Evolutionary conservation across 2,329 filamentous ascomycete species (phyloP).

Genomic region (Gliomastix tumulicola): DNA sequence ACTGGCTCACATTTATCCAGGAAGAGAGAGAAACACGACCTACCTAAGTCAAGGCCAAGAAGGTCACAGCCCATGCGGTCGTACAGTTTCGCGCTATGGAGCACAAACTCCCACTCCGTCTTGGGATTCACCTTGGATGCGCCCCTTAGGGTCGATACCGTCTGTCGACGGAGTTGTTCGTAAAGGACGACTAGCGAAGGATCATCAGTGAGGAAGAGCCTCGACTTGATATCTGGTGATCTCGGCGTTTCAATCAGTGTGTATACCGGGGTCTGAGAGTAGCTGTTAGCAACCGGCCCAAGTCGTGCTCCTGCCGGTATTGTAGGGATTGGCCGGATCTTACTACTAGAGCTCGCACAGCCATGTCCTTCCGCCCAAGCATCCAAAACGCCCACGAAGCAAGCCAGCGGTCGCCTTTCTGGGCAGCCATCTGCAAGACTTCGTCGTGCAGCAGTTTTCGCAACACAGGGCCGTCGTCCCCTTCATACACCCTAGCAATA

Average conservation of each 20-base stretch:
- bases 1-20: no score
- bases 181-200: conserved; percentile 85
- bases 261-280: conserved; percentile 64
- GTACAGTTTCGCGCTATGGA: conserved; percentile 79
- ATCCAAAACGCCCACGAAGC: conserved; percentile 96
- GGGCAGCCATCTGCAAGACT: conserved; percentile 68
- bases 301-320: no score
- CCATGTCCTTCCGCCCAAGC: conserved; percentile 72
- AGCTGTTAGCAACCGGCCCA: no score
- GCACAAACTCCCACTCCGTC: conserved; percentile 81
- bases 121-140: conserved; percentile 72
- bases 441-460: conserved; percentile 70
- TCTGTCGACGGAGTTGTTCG: conserved; percentile 73
- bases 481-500: conserved; percentile 81
- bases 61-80: conserved; percentile 91
- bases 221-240: conserved; percentile 64
- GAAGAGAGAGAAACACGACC: no score
- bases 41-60: conserved; percentile 77
- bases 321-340: no score
- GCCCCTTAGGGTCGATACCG: conserved; percentile 76
- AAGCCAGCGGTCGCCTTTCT: conserved; percentile 85
- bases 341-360: conserved; percentile 76
- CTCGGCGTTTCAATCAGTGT: conserved; percentile 63
- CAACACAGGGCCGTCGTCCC: conserved; percentile 71
- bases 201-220: conserved; percentile 82